phyloP scores from a whole-genome alignment of 2,329 filamentous ascomycete species.

The Pochonia chlamydosporia region DNA sequence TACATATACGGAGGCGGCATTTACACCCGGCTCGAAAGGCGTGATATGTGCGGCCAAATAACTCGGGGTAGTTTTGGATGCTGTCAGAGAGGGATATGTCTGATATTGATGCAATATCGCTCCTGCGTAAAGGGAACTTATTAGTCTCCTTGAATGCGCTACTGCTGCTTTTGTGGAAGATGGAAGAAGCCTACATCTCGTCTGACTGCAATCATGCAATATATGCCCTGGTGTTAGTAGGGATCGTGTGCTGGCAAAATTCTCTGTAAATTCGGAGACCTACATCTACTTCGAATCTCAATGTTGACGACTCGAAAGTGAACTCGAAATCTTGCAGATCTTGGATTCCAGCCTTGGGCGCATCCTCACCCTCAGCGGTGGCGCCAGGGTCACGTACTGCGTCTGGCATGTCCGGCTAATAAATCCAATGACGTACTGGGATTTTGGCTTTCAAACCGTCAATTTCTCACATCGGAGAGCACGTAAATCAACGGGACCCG shows the following conservation, averaged over 20 bases:
- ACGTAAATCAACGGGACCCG: too few relatives aligned
- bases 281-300: background rate
- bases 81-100: background rate
- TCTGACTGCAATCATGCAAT: background rate
- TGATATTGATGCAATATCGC: background rate
- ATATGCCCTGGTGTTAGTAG: too few relatives aligned
- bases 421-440: too few relatives aligned
- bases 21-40: constrained; percentile 9
- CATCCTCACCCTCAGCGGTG: too few relatives aligned
- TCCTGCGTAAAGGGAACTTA: background rate
- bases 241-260: too few relatives aligned
- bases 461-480: too few relatives aligned
- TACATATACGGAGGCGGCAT: background rate
- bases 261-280: background rate
- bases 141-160: too few relatives aligned
- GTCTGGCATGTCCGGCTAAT: too few relatives aligned
- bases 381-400: too few relatives aligned
- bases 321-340: background rate
- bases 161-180: background rate
- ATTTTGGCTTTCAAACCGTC: too few relatives aligned
- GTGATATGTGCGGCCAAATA: constrained; percentile 10
- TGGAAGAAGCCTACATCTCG: background rate
- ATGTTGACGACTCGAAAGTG: background rate
- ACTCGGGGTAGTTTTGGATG: background rate
- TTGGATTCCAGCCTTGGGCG: too few relatives aligned